Conservation (phyloP, 179 eudicot genomes). For the Amaranthus tricolor region DNA sequence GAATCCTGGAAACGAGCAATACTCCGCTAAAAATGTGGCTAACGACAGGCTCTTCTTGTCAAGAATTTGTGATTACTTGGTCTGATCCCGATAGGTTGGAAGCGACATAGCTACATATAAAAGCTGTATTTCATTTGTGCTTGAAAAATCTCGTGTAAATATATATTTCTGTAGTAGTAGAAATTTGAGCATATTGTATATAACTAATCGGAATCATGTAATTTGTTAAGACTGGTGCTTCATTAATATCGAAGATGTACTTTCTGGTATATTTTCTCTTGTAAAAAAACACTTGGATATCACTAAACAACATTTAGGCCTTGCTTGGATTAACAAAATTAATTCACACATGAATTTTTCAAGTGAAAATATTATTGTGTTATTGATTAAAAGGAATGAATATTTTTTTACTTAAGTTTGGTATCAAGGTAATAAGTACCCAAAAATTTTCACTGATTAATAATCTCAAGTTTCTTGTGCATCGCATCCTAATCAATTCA, state of each 20-base stretch:
- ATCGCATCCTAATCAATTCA: too few species aligned
- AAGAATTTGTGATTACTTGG: background rate
- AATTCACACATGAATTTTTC: too few species aligned
- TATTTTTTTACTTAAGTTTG: too few species aligned
- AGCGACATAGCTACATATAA: background rate
- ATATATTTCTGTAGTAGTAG: slow-evolving; percentile 1
- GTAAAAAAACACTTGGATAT: background rate
- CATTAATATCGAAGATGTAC: background rate
- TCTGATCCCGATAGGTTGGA: background rate
- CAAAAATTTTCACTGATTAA: too few species aligned
- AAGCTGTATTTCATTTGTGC: background rate
- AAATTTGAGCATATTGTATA: slow-evolving; percentile 16
- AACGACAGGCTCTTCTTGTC: background rate
- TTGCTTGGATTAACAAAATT: too few species aligned
- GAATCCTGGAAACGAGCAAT: background rate
- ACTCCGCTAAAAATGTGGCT: background rate
- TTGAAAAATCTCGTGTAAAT: slow-evolving; percentile 5
- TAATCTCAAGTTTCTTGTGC: too few species aligned
- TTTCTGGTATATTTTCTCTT: background rate
- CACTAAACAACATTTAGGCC: background rate
- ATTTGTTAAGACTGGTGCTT: slow-evolving; percentile 1
- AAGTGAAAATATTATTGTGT: too few species aligned
- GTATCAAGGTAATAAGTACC: too few species aligned
- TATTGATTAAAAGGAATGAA: too few species aligned
- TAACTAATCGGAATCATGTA: slow-evolving; percentile 21